Evolutionary conservation across 1,284 basidiomycete species (phyloP).

Genomic region (Trichosporon asahii): DNA sequence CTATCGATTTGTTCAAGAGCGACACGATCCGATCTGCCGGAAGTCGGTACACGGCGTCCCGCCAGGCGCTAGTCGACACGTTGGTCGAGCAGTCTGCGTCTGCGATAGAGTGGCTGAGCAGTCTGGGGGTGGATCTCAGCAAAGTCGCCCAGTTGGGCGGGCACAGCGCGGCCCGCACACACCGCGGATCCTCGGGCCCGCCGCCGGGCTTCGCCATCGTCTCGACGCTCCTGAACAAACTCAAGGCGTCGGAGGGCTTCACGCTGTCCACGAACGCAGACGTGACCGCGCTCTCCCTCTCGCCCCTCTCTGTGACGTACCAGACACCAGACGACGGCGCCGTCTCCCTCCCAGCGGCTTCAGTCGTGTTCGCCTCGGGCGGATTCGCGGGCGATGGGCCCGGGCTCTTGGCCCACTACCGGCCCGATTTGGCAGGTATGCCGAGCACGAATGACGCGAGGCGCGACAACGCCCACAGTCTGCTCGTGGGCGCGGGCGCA

Average conservation of each 20-base stretch:
- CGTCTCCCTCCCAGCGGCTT: neutral
- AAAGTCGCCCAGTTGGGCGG: conserved; percentile 21
- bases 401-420: conserved; percentile 13
- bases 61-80: conserved; percentile 12
- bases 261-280: conserved; percentile 10
- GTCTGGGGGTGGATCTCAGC: conserved; percentile 19
- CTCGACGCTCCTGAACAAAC: conserved; percentile 13
- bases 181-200: conserved; percentile 14
- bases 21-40: conserved; percentile 18
- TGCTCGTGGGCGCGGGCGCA: conserved; percentile 14
- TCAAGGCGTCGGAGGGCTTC: conserved; percentile 11
- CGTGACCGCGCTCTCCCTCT: conserved; percentile 9
- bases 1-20: neutral
- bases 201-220: conserved; percentile 21
- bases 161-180: conserved; percentile 19
- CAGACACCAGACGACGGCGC: neutral
- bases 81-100: conserved; percentile 7
- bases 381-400: conserved; percentile 19
- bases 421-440: conserved; percentile 20
- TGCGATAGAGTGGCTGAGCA: conserved; percentile 14
- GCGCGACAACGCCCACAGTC: conserved; percentile 8
- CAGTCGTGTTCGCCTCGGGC: conserved; percentile 19
- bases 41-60: conserved; percentile 9
- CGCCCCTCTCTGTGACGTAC: neutral
- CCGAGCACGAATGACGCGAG: conserved; percentile 19